Evolutionary conservation across 495 filamentous ascomycete species (phyloP), one percentile per base, ranked within the genome.

Genomic region (Aspergillus taichungensis): DNA sequence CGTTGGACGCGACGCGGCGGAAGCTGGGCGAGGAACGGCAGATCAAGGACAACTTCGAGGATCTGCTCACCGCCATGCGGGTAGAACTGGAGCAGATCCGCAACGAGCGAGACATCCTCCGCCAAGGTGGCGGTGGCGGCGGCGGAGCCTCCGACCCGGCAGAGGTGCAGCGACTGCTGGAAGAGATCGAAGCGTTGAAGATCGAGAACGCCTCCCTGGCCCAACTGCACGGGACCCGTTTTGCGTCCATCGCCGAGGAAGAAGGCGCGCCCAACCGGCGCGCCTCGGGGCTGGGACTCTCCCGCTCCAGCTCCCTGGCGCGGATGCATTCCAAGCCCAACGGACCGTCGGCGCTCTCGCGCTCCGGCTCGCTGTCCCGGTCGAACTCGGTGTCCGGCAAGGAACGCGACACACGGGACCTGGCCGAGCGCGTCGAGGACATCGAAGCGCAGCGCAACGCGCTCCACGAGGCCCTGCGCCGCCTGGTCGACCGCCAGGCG

Each of bases 381-480:
- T 71, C 79, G 9, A 80, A 83, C 49, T 83, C 85, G 1, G 75
- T 83, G 33, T 73, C 69, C 30, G 68, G 61, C 13, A 85, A 83
- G 56, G 72, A 78, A 18, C 63, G 66, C 29, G 85, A 89, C 52
- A 77, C 76, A 5, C 72, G 76, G 38, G 85, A 88, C n/a, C 62
- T 87, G 24, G 78, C 82, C 9, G 92, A 98, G 30, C 79, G 87
- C 32, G 71, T 96, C 10, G 92, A 94, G 60, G 90, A 96, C 51
- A 80, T 94, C 32, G 94, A 98, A 64, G 77, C 82, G 33, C 92
- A 98, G 66, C 83, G 92, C 14, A 92, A 98, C 64, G 88, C 89
- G 9, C 71, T 98, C 10, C 92, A 97, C 67, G 73, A 77, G 32
- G 85, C 92, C 13, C 68, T 98, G 44, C 85, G 80, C 62, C 87